A percentile compares a stretch with the other conserved stretches of the same genome.
These are phyloP conservation scores for Fusarium falciforme DNA, from an alignment of 2,329 filamentous ascomycete species.

Conservation along the genomic window DNA sequence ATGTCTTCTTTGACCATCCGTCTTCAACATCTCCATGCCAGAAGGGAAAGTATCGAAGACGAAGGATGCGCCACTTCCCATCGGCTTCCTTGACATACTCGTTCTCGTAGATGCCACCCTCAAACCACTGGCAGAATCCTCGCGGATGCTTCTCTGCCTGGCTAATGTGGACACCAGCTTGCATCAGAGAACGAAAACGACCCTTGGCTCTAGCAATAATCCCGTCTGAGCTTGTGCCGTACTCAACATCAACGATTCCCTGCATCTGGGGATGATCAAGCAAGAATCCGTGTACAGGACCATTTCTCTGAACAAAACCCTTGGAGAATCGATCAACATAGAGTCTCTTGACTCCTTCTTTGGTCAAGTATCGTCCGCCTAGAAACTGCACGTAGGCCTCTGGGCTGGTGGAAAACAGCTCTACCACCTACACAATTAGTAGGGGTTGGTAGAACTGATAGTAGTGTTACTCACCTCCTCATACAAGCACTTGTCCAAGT, in stretches of 20 bases:
- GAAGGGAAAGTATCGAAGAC: conserved; percentile 17
- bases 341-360: conserved; percentile 3
- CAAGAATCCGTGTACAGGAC: conserved; percentile 8
- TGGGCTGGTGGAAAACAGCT: conserved; percentile 8
- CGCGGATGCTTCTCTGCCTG: conserved; percentile 13
- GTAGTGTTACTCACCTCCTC: background rate
- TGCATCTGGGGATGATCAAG: conserved; percentile 18
- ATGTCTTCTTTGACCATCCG: conserved; percentile 13
- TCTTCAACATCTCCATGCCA: conserved; percentile 20
- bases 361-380: conserved; percentile 2
- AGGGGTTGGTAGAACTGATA: background rate
- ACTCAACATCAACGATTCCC: conserved; percentile 11
- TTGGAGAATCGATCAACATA: conserved; percentile 10
- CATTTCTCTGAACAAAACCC: conserved; percentile 3
- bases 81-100: conserved; percentile 18
- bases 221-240: background rate
- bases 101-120: conserved; percentile 24
- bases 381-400: conserved; percentile 14
- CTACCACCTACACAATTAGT: background rate
- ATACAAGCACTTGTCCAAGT: conserved; percentile 20
- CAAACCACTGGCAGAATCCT: conserved; percentile 16
- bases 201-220: conserved; percentile 4
- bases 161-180: conserved; percentile 12
- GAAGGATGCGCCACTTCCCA: conserved; percentile 6
- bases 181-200: conserved; percentile 16